Base-by-base conservation (phyloP, 208 protist species). In the Acanthamoeba rhysodes region DNA sequence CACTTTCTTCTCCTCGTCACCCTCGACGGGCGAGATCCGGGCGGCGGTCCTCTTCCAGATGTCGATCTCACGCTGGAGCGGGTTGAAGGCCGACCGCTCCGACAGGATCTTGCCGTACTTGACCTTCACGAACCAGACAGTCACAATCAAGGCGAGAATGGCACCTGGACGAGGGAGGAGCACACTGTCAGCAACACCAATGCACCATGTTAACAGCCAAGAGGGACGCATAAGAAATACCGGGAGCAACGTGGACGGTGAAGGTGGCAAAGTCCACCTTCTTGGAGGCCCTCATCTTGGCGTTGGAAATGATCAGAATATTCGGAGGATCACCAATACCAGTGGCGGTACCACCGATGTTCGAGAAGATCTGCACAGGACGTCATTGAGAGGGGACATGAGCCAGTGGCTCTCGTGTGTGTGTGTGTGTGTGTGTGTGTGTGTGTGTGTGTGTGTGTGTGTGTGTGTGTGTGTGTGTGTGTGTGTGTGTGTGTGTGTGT, bases 241-340 rank as follows among this genome's bases (percentile, higher is more conserved):
- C 91, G 24, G 91, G 16, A 90, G 82, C 41, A 66, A 93, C 88
- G 41, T 93, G 88, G 16, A 92, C 24, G 5, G 85, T 92, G 7
- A 72, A 45, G 20, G 70, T 45, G 14, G 10, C 12, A 29, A 95
- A 93, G 80, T 84, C 82, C 4, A 95, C 55, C 16, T 72, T 32
- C 16, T 27, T 78, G 4, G 78, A 55, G 32, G 2, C 91, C 57
- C 72, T 93, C 5, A 87, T 50, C 22, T 82, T 2, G 32, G 74
- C 3, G 66, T 96, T 53, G 84, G 95, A 96, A 41, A 95, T 96
- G 76, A 98, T 97, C 4, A 98, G 95, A 50, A 98, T 94, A 64
- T 98, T 98, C 45, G 97, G 97, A 2, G 97, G 97, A 74, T 98
- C 97, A 24, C 96, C 97, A 37, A 98, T 94, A 12, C 93, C 62